Base-by-base conservation (phyloP, 169 alveolate species). In the Plasmodium malariae region DNA sequence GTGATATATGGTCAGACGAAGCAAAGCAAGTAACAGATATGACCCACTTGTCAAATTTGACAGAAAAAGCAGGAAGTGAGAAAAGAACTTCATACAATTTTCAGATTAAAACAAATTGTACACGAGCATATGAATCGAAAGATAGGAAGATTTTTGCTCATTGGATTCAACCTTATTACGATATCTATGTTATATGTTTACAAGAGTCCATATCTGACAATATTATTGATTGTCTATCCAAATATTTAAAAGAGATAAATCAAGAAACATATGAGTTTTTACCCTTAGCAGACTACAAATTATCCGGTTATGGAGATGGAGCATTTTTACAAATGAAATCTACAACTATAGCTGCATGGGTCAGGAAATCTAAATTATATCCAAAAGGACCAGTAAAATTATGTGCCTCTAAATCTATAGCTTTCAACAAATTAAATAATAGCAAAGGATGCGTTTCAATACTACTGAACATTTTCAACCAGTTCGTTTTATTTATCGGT, bases 261-360 rank as follows among this genome's bases (percentile, higher is more conserved):
- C 88, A 71, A 28, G 95, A 93, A 49, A 70, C 91, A 0, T 94
- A 78, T 71, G 74, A 63, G 30, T 63, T 95, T 51, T 88, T 95
- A 32, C 92, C 93, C 14, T 80, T 94, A 63, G 96, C 93, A 3
- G 93, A 94, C 49, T 92, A 92, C 51, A 94, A 94, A 67, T 78
- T 95, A 4, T 93, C 97, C 1, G 97, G 97, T 0, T 74, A 80
- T 26, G 97, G 97, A 14, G 96, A 95, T 17, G 97, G 97, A 17
- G 97, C 97, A 14, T 89, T 93, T 74, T 87, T 95, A n/a, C 93
- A 88, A 48, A 92, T 76, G 93, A 95, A 95, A 78, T 92, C 96
- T 5, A 95, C 97, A 5, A 86, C 96, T 70, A 86, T 92, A 37
- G 87, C 96, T 12, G 94, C 83, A 37, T 92, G 95, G 94, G 88